phyloP scores from a whole-genome alignment of 352 stramenopile species.

The Globisporangium lucens region DNA sequence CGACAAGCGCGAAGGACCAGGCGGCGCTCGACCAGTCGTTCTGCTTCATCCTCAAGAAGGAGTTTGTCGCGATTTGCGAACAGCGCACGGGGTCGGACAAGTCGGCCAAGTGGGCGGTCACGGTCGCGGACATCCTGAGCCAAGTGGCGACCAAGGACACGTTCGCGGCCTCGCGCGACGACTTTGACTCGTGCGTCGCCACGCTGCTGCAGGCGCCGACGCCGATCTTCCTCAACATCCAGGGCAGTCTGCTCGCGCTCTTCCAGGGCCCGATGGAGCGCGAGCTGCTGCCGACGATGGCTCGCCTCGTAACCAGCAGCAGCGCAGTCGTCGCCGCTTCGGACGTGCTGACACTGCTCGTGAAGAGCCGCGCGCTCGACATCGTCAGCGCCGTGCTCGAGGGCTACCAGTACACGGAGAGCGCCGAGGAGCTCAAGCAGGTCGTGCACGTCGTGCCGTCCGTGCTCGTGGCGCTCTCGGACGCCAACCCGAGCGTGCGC shows the following conservation, averaged over 20 bases:
- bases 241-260: conserved; percentile 45
- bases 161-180: conserved; percentile 37
- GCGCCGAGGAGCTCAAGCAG: conserved; percentile 37
- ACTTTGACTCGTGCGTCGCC: conserved; percentile 64
- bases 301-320: conserved; percentile 29
- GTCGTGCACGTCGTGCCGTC: conserved; percentile 55
- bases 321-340: conserved; percentile 20
- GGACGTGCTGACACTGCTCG: conserved; percentile 45
- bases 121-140: conserved; percentile 51
- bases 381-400: conserved; percentile 68
- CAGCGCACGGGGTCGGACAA: conserved; percentile 13
- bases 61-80: conserved; percentile 53
- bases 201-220: conserved; percentile 62
- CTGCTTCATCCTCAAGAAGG: conserved; percentile 59
- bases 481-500: conserved; percentile 46
- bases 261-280: conserved; percentile 46
- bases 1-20: conserved; percentile 39
- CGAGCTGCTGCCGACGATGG: conserved; percentile 65
- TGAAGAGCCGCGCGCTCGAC: conserved; percentile 61
- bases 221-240: conserved; percentile 59
- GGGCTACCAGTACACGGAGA: conserved; percentile 33
- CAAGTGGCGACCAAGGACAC: conserved; percentile 36
- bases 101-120: conserved; percentile 22
- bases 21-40: conserved; percentile 45
- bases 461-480: conserved; percentile 61